Base-by-base conservation (phyloP, 768 basidiomycete species). In the Pulveroboletus ravenelii region DNA sequence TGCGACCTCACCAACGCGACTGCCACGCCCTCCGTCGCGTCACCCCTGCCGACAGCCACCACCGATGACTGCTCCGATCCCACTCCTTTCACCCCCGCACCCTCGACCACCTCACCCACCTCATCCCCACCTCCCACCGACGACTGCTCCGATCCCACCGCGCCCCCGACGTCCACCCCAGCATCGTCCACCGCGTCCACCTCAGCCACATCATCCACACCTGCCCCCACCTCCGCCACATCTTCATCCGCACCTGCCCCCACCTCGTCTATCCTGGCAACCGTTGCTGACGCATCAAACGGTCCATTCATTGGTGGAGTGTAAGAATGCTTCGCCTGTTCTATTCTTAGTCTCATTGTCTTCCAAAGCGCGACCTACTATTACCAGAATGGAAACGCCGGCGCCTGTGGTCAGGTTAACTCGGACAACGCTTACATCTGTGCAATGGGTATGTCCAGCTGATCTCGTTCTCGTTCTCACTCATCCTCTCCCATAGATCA, bases 361-460 rank as follows among this genome's bases (percentile, higher is more conserved):
- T 31, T 15, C 43, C 48, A 29, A 31, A 83, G 82, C 52, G 84
- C 78, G 34, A 86, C 84, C 3, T 86, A 67, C 66, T 91, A 77
- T 74, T 78, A 74, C 69, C 89, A 90, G 74, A 70, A 79, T 41
- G 87, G 85, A 41, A 74, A 74, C 35, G 73, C 87, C 8, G 93
- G 93, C 47, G 87, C 89, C 6, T 96, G 94, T 67, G 94, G 93
- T 40, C 56, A 47, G 29, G 60, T 71, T 31, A 65, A 81, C 75
- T 50, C 61, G 2, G 93, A 95, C 69, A 58, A 13, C 25, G 83
- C 72, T 57, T 45, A 72, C 34, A 76, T 89, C 58, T 81, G 75
- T 59, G 87, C 87, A 34, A 77, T 89, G 23, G 78, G 85, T 80
- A 57, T 58, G 78, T 67, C 27, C 41, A 17, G 1, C 29, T 29